Percentiles rank a stretch among this genome's conserved stretches.
Conservation (phyloP, 768 basidiomycete species). For the Vararia minispora region DNA sequence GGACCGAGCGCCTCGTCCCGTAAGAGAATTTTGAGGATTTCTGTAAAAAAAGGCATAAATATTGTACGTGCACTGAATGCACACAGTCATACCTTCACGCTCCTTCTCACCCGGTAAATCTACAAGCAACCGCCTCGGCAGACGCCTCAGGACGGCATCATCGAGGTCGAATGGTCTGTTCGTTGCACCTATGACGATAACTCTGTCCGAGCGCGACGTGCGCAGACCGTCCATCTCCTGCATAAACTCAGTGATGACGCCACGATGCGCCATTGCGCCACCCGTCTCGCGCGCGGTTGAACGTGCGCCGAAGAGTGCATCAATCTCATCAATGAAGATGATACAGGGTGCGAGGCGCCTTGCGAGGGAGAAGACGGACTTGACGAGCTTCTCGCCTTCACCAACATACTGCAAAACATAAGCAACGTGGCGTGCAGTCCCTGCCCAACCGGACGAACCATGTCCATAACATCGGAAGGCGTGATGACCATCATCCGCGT, state of each 20-base stretch:
- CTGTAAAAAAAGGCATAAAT: conserved; percentile 27
- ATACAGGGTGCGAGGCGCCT: conserved; percentile 83
- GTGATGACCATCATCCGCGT: conserved; percentile 87
- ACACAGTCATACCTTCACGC: conserved; percentile 51
- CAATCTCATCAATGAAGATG: conserved; percentile 91
- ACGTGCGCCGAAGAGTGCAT: conserved; percentile 84
- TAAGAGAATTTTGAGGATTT: conserved; percentile 79
- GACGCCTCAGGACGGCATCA: conserved; percentile 81
- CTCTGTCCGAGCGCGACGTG: conserved; percentile 63
- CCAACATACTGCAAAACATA: conserved; percentile 56
- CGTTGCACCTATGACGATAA: conserved; percentile 90
- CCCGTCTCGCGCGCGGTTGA: conserved; percentile 66
- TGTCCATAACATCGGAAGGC: conserved; percentile 93
- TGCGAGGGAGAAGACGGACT: conserved; percentile 81
- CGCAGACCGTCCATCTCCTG: conserved; percentile 94
- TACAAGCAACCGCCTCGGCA: conserved; percentile 79
- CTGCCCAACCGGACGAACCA: conserved; percentile 39
- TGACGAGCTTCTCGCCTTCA: conserved; percentile 84
- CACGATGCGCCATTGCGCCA: conserved; percentile 73
- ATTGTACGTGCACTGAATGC: background rate
- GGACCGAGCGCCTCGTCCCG: conserved; percentile 63
- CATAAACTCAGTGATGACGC: conserved; percentile 89
- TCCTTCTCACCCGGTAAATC: conserved; percentile 84
- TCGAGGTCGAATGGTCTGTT: conserved; percentile 87
- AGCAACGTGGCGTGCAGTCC: conserved; percentile 1